phyloP scores from a whole-genome alignment of 345 rosid species.

The Kandelia obovata region DNA sequence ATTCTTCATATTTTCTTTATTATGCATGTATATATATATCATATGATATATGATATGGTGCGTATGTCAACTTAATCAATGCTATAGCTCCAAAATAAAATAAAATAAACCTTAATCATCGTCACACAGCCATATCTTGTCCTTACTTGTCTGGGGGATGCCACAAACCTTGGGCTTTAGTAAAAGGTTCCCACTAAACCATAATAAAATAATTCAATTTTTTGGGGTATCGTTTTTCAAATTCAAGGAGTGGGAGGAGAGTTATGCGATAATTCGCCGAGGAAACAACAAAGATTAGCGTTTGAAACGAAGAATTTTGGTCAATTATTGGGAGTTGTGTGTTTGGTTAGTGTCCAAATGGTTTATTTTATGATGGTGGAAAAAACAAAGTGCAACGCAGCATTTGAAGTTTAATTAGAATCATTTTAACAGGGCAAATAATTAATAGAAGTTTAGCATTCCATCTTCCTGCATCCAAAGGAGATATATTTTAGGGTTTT shows the following conservation, averaged over 20 bases:
- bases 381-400: background rate
- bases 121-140: background rate
- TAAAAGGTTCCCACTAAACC: constrained; percentile 3
- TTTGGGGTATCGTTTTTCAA: background rate
- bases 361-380: background rate
- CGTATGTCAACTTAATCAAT: too few relatives aligned
- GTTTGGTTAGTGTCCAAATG: background rate
- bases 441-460: too few relatives aligned
- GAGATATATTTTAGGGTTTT: too few relatives aligned
- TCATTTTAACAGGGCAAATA: too few relatives aligned
- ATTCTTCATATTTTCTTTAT: too few relatives aligned
- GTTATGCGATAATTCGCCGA: constrained; percentile 25
- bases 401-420: too few relatives aligned
- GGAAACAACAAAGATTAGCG: constrained; percentile 12
- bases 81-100: too few relatives aligned
- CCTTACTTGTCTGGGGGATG: constrained; percentile 21
- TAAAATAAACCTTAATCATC: too few relatives aligned
- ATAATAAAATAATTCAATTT: constrained; percentile 10
- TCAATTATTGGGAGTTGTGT: constrained; percentile 19
- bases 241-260: constrained; percentile 8
- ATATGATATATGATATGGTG: too few relatives aligned
- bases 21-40: too few relatives aligned
- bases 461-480: too few relatives aligned
- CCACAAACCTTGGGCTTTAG: constrained; percentile 6
- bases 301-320: constrained; percentile 14